Base-by-base conservation (phyloP, 2,329 filamentous ascomycete species). In the Neophaeococcomyces mojaviensis region DNA sequence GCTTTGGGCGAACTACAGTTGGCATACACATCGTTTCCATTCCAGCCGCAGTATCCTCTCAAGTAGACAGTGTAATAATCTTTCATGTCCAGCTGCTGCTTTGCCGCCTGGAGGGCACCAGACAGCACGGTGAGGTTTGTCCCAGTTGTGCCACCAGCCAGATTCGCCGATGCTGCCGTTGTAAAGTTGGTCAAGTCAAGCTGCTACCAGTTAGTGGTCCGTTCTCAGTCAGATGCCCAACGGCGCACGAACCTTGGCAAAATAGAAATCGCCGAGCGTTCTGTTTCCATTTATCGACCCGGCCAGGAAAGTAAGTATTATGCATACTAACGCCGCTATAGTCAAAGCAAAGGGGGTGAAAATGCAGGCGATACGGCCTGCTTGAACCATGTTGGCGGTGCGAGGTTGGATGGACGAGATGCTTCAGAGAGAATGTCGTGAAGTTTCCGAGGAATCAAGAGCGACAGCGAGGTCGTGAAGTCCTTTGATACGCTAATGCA, bases 331-430 rank as follows among this genome's bases (percentile, higher is more conserved):
- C 49, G 85, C 83, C 53, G 77, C 84, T 58, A 92, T 69, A 16
- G 87, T 90, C 60, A 95, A 77, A 54, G 79, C 72, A 68, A 95
- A 88, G 50, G 90, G 90, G 71, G 88, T 72, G 68, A 86, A 78
- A 68, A 97, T 92, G 69, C 88, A 96, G 64, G 86, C 72, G 59
- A 90, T 79, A 61, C 90, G 80, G 57, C 87, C 89, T 61, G 78
- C 74, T 69, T 83, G 81, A 52, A 80, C 81, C 82, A 85, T 86
- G 15, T 19, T 54, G 44, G 34, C 20, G 26, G 28, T 43, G 24
- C 10, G 24, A 28, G 24, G 24, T 10, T 28, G 24, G 10, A 28
- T 10, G 24, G 24, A 28, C 5, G 10, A 6, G 10, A 10, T 28
- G 24, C 24, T 28, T 28, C 24, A 10, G 5, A 10, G 24, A 5